Base-by-base conservation (phyloP, 176 grass and related monocot genomes). In the Triticum urartu region DNA sequence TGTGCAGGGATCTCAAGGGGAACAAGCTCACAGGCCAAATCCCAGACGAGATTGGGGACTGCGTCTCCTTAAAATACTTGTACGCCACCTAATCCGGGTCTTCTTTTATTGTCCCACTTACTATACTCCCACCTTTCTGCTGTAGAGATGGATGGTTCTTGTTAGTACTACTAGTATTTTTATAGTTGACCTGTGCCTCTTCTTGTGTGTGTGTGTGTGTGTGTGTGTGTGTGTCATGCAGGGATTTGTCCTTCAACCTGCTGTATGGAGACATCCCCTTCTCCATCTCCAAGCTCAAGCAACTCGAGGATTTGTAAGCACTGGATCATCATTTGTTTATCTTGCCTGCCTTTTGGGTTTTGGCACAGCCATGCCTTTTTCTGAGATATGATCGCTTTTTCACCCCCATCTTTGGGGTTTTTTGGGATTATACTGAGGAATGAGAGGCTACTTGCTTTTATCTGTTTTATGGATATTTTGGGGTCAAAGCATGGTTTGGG, bases 21-120 rank as follows among this genome's bases (percentile, higher is more conserved):
- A 96, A 99, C 79, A 89, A 79, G 73, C 80, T 99, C 26, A 88
- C 94, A 48, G 94, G 97, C 32, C 92, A 99, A 93, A 96, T 99
- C 90, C 97, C 97, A 62, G 97, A 99, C 66, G 97, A 99, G 92
- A 94, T 99, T 96, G 97, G 94, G 35, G 90, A 94, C 65, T 99
- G 94, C 64, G 85, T 90, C 81, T 87, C 85, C 82, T 90, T 99
- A 88, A 93, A 92, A 91, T 93, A 93, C 80, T 68, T 99, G 97
- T 99, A 94, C 39, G 73, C 5, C 47, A 52, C 58, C 75, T 20
- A 77, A 72, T 47, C 79, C 58, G 22, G 74, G 60, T 66, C 85
- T 85, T 90, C 77, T 87, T 89, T 92, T 87, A 81, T 80, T 77
- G 42, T 12, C 42, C 24, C 73, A 70, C 80, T 4, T 18, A 42